phyloP scores from a whole-genome alignment of 139 green algal species.

The Monoraphidium neglectum region DNA sequence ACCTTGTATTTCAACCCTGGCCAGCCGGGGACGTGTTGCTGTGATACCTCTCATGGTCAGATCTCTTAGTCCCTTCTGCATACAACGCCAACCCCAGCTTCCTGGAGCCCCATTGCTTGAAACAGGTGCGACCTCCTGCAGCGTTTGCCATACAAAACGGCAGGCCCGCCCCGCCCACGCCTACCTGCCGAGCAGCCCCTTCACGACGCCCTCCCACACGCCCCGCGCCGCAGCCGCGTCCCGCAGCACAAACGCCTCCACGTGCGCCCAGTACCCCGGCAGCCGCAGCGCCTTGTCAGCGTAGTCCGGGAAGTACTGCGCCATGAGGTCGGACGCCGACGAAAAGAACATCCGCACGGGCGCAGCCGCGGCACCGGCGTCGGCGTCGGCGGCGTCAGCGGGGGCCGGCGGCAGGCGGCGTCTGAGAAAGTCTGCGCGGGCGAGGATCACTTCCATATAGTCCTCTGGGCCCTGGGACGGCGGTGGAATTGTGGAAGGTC shows the following conservation, averaged over 20 bases:
- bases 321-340: constrained; percentile 37
- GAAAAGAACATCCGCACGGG: constrained; percentile 39
- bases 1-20: no score
- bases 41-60: no score
- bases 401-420: constrained; percentile 1
- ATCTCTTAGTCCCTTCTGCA: not conserved
- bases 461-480: constrained; percentile 50
- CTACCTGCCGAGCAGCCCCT: constrained; percentile 42
- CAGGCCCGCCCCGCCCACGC: no score
- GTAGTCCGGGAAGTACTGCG: constrained; percentile 60
- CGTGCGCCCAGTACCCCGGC: constrained; percentile 71
- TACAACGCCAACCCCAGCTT: not conserved
- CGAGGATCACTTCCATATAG: constrained; percentile 72
- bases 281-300: constrained; percentile 56
- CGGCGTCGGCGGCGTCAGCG: not conserved
- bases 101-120: not conserved
- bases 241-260: constrained; percentile 49
- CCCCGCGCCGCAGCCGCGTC: constrained; percentile 52
- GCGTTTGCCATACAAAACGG: not conserved
- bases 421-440: constrained; percentile 63
- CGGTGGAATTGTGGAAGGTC: not conserved
- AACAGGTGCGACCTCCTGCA: not conserved
- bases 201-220: constrained; percentile 76
- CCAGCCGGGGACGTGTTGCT: no score
- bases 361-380: not conserved